A percentile compares a stretch with the other conserved stretches of the same genome.
Conservation (phyloP, 441 rosid species). For the Syzygium malaccense region DNA sequence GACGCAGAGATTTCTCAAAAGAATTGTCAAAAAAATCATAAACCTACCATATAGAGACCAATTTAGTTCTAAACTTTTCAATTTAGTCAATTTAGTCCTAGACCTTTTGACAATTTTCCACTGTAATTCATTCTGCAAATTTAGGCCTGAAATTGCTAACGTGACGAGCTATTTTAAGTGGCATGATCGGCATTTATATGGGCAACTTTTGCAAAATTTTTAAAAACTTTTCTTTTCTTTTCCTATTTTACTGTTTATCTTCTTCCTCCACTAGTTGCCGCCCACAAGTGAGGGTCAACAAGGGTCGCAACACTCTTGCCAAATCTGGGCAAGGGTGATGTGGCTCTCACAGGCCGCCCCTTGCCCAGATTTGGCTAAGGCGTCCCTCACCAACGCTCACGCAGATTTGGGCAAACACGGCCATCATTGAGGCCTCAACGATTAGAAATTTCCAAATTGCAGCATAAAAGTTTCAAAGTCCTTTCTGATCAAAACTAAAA, state of each 20-base stretch:
- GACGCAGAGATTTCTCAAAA: too few species aligned
- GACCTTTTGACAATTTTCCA: too few species aligned
- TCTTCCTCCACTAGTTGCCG: fast-evolving
- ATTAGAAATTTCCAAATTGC: neutral
- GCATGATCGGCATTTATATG: too few species aligned
- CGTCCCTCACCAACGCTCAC: neutral
- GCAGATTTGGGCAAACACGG: neutral
- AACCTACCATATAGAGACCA: too few species aligned
- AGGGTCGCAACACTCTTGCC: neutral
- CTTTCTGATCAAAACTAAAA: neutral
- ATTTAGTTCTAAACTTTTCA: fast-evolving
- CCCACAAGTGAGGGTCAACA: too few species aligned
- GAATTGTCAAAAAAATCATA: too few species aligned
- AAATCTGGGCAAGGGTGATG: neutral
- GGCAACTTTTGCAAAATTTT: too few species aligned
- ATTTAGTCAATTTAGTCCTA: fast-evolving
- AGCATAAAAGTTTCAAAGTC: neutral
- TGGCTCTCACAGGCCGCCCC: neutral
- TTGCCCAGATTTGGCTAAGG: neutral
- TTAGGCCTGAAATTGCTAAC: fast-evolving
- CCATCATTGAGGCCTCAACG: neutral
- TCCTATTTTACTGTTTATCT: too few species aligned
- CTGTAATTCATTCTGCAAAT: fast-evolving
- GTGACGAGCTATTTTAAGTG: too few species aligned
- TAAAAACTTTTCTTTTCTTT: too few species aligned